A percentile compares a stretch with the other conserved stretches of the same genome.
These are phyloP conservation scores for Leccinum fibrillosum DNA, from an alignment of 768 basidiomycete species.

Conservation along the genomic window DNA sequence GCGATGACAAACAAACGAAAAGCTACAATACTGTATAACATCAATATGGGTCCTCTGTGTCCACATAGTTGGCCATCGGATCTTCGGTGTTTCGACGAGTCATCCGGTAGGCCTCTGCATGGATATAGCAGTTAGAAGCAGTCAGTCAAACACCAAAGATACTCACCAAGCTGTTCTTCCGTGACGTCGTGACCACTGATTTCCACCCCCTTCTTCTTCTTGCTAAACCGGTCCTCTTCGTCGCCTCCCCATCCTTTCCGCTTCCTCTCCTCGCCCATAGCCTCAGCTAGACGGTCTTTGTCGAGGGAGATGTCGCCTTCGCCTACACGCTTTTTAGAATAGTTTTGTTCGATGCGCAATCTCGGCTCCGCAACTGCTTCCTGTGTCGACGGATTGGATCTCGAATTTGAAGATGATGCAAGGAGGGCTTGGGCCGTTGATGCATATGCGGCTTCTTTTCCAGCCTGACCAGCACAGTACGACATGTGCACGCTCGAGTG, in stretches of 20 bases:
- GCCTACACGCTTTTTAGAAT: slow-evolving; percentile 74
- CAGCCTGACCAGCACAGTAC: slow-evolving; percentile 87
- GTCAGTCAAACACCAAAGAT: not conserved
- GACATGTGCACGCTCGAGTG: slow-evolving; percentile 83
- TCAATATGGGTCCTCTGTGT: slow-evolving; percentile 39
- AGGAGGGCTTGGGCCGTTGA: slow-evolving; percentile 72
- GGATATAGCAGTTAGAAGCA: slow-evolving; percentile 9
- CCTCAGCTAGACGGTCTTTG: slow-evolving; percentile 62
- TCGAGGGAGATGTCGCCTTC: slow-evolving; percentile 81
- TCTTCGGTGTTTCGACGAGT: slow-evolving; percentile 68
- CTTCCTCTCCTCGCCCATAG: slow-evolving; percentile 79
- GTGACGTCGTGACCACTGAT: slow-evolving; percentile 74
- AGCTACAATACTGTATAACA: not conserved
- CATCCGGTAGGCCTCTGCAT: slow-evolving; percentile 89
- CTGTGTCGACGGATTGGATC: slow-evolving; percentile 29
- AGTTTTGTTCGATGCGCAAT: slow-evolving; percentile 61
- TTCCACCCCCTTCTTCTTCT: slow-evolving; percentile 54
- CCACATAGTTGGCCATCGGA: slow-evolving; percentile 92
- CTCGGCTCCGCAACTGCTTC: slow-evolving; percentile 29
- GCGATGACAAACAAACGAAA: not conserved
- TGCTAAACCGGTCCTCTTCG: slow-evolving; percentile 50
- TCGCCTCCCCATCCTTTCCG: slow-evolving; percentile 60
- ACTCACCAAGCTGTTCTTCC: slow-evolving; percentile 81
- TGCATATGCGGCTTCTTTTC: slow-evolving; percentile 74
- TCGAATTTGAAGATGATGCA: slow-evolving; percentile 33